Percentiles rank a stretch among this genome's conserved stretches.
phyloP scores from a whole-genome alignment of 176 grass and related monocot genomes.

The Eleusine coracana region DNA sequence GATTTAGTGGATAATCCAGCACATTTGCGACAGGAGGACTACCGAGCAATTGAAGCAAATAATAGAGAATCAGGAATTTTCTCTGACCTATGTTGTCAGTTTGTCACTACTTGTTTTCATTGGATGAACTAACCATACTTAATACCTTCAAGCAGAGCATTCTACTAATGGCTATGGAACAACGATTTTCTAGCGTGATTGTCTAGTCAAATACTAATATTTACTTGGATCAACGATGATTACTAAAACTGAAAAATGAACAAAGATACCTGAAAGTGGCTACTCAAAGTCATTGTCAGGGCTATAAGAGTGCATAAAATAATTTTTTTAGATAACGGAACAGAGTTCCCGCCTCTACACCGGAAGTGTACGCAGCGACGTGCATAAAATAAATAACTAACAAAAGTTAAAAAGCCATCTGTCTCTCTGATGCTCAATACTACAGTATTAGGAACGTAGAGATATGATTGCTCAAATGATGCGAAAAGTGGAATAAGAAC shows the following conservation, averaged over 20 bases:
- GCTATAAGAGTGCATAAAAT: background rate
- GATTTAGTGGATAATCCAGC: background rate
- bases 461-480: conserved; percentile 2
- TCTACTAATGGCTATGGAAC: background rate
- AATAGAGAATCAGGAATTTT: background rate
- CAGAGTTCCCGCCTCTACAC: too few relatives aligned
- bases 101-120: background rate
- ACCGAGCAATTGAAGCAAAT: background rate
- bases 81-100: background rate
- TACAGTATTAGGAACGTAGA: background rate
- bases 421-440: background rate
- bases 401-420: background rate
- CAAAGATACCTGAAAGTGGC: background rate
- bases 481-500: background rate
- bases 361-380: background rate
- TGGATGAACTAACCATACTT: background rate
- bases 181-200: background rate
- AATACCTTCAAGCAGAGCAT: too few relatives aligned
- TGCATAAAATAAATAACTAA: background rate
- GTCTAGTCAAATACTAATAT: background rate
- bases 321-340: too few relatives aligned
- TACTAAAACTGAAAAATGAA: conserved; percentile 30
- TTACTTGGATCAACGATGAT: background rate
- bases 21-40: background rate
- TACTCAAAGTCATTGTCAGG: background rate